These are phyloP conservation scores for Mycosphaerella sp. DNA, from an alignment of 2,329 filamentous ascomycete genomes.

Conservation along the genomic window DNA sequence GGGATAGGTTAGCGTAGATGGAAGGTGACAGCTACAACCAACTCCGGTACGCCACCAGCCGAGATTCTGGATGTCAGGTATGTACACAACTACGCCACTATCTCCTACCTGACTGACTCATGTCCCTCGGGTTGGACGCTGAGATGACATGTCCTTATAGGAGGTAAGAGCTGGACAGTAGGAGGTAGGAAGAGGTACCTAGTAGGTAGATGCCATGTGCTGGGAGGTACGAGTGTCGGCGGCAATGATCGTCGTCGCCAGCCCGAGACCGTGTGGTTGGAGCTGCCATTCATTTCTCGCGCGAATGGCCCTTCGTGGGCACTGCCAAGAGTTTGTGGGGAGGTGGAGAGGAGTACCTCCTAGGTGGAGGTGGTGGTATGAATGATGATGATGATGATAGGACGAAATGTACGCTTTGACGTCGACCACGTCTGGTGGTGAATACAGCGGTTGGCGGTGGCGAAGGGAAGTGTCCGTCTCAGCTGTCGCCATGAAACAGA, in stretches of 20 bases:
- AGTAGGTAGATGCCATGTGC: neutral
- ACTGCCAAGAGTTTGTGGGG: too few relatives aligned
- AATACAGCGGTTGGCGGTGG: neutral
- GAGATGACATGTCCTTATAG: neutral
- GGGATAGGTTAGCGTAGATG: conserved; percentile 1
- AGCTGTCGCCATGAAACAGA: neutral
- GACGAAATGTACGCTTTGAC: too few relatives aligned
- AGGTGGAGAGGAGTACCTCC: too few relatives aligned
- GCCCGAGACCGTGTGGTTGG: too few relatives aligned
- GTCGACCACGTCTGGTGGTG: too few relatives aligned
- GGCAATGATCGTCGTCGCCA: too few relatives aligned
- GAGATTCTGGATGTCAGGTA: neutral
- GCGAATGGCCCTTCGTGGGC: too few relatives aligned
- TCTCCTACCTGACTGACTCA: neutral
- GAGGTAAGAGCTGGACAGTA: neutral
- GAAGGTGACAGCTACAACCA: neutral
- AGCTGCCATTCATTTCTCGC: too few relatives aligned
- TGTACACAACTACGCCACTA: too few relatives aligned
- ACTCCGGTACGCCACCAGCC: conserved; percentile 9
- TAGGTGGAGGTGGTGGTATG: too few relatives aligned
- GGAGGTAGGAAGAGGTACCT: neutral
- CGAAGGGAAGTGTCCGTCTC: neutral
- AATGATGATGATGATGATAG: too few relatives aligned
- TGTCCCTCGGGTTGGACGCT: neutral
- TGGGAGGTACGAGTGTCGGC: too few relatives aligned